Conservation (phyloP, 768 basidiomycete genomes). For the Naganishia friedmannii region DNA sequence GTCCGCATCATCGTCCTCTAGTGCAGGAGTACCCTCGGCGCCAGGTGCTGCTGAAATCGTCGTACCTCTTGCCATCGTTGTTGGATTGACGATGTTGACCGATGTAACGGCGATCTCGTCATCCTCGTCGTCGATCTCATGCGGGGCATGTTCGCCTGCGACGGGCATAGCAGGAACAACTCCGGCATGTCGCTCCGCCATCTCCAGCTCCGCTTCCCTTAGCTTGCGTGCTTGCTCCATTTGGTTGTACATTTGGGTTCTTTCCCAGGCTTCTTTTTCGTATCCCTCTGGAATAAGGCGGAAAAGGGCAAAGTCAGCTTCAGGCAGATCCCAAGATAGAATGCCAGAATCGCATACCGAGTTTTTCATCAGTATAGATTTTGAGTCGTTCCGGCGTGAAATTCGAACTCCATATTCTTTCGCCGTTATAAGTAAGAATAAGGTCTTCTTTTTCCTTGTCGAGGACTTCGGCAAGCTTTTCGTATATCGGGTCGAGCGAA, state of each 20-base stretch:
- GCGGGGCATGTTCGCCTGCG: not conserved
- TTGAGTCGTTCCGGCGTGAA: constrained; percentile 20
- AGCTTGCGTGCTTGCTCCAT: constrained; percentile 13
- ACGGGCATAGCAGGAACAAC: not conserved
- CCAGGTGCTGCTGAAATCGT: not conserved
- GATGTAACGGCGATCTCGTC: constrained; percentile 14
- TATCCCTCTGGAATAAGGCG: constrained; percentile 4
- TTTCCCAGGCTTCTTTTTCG: constrained; percentile 20
- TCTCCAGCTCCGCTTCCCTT: constrained; percentile 16
- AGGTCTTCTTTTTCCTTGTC: constrained; percentile 22
- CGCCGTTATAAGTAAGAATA: constrained; percentile 6
- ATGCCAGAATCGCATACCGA: not conserved
- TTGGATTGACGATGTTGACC: not conserved
- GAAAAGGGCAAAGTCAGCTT: not conserved
- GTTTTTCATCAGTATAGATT: constrained; percentile 14
- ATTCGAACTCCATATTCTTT: constrained; percentile 22
- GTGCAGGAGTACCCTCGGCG: not conserved
- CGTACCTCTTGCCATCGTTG: not conserved
- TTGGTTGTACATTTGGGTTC: constrained; percentile 4
- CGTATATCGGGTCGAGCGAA: constrained; percentile 16
- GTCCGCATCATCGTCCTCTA: not conserved
- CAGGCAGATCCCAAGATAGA: too few relatives aligned
- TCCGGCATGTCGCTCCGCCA: constrained; percentile 2
- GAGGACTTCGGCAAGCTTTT: constrained; percentile 18
- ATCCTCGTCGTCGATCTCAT: constrained; percentile 4